Conservation (phyloP, 179 eudicot species). For the Beta macrorhiza region DNA sequence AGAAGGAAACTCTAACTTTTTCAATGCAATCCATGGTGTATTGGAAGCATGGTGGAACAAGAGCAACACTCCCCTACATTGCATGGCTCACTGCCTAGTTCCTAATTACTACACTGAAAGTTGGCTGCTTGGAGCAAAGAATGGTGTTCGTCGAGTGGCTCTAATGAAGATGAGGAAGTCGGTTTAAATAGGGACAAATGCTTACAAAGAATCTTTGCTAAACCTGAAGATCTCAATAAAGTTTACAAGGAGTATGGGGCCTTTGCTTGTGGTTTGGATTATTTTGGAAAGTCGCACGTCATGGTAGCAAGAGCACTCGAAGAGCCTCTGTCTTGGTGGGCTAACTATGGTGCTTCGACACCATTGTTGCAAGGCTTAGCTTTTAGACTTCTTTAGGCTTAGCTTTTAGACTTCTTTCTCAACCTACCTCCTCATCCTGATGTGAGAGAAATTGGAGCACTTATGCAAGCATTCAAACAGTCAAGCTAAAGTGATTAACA, state of each 20-base stretch:
- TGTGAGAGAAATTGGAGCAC: constrained; percentile 14
- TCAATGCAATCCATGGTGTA: constrained; percentile 1
- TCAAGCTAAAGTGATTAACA: constrained; percentile 7
- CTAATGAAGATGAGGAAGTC: constrained; percentile 11
- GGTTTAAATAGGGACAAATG: not conserved
- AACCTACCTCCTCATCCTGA: constrained; percentile 17
- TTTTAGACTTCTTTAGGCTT: constrained; percentile 8
- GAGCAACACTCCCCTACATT: constrained; percentile 2
- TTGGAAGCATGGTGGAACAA: not conserved
- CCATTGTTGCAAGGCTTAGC: constrained; percentile 18
- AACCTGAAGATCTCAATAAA: not conserved
- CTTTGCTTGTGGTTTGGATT: not conserved
- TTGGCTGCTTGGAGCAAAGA: constrained; percentile 9
- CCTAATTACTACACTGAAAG: not conserved
- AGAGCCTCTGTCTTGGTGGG: constrained; percentile 4
- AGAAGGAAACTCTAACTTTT: not conserved
- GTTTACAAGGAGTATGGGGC: not conserved
- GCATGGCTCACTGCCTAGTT: constrained; percentile 7
- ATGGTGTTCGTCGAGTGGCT: not conserved
- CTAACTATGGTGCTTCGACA: constrained; percentile 1
- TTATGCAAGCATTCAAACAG: constrained; percentile 13
- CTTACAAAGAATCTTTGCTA: not conserved
- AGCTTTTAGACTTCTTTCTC: constrained; percentile 4
- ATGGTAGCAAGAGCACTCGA: not conserved
- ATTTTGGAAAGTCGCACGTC: not conserved